phyloP scores from a whole-genome alignment of 176 grass and related monocot genomes.

The Otatea glauca region DNA sequence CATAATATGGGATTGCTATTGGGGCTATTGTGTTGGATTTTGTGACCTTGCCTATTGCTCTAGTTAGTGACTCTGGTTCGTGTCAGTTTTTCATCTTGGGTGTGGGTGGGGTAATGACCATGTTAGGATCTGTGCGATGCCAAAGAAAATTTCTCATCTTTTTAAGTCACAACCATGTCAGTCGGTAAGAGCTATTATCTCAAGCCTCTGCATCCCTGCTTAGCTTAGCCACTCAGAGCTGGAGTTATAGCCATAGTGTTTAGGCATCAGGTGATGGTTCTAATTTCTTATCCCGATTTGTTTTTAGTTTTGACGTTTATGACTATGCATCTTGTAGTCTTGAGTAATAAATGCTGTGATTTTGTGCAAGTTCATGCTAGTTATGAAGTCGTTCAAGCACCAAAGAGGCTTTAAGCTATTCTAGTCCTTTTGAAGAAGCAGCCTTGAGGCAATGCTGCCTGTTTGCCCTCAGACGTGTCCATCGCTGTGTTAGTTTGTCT shows the following conservation, averaged over 20 bases:
- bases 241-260: too few species aligned
- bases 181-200: neutral
- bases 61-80: neutral
- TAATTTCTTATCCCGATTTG: too few species aligned
- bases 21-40: slow-evolving; percentile 7
- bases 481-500: neutral
- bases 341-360: neutral
- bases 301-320: neutral
- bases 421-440: too few species aligned
- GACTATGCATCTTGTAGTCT: neutral
- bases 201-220: neutral
- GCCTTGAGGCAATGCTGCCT: too few species aligned
- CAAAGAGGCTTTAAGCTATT: neutral
- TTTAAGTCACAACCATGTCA: neutral
- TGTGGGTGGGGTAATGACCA: neutral
- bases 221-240: too few species aligned
- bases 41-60: neutral
- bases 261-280: too few species aligned
- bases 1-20: neutral
- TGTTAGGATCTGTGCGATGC: neutral
- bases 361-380: neutral
- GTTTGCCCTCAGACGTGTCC: neutral
- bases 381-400: neutral
- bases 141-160: neutral
- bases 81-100: neutral